These are phyloP conservation scores for Coemansia sp. DNA, from an alignment of 192 early-diverging fungal genomes.

Conservation along the genomic window DNA sequence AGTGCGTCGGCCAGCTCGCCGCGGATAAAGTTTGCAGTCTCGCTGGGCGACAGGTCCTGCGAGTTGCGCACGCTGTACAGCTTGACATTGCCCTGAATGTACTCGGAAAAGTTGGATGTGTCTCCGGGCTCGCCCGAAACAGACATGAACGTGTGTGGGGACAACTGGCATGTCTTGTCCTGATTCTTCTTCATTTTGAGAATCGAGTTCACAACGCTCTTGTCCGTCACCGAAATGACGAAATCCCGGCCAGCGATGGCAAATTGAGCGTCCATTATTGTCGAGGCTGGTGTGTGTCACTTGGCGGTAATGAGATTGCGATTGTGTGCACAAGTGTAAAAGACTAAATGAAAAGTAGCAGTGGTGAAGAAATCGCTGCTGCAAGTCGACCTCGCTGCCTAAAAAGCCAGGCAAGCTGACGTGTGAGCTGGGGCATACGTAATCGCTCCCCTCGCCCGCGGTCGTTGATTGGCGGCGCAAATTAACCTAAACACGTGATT, in stretches of 20 bases:
- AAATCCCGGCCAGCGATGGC: constrained; percentile 94
- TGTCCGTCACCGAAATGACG: constrained; percentile 83
- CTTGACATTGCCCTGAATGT: constrained; percentile 88
- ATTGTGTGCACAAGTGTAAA: neutral
- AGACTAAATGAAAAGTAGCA: neutral
- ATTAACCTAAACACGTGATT: neutral
- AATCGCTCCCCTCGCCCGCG: neutral
- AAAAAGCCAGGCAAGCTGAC: neutral
- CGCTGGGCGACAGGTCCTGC: constrained; percentile 74
- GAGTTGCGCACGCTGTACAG: constrained; percentile 88
- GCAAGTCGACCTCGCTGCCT: neutral
- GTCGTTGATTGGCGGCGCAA: neutral
- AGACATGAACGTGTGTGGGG: constrained; percentile 77
- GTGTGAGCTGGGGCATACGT: neutral
- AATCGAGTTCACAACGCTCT: constrained; percentile 71
- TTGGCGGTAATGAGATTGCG: neutral
- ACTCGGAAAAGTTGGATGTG: constrained; percentile 92
- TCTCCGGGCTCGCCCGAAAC: constrained; percentile 91
- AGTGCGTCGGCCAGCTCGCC: constrained; percentile 84
- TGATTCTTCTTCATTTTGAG: constrained; percentile 88
- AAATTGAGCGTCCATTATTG: constrained; percentile 77
- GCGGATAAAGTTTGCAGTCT: constrained; percentile 79
- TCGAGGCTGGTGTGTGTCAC: neutral
- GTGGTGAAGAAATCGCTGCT: neutral
- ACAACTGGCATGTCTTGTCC: constrained; percentile 88